Evolutionary conservation across 1,139 yeast species (phyloP).

Genomic region (Hyphopichia khmerensis): DNA sequence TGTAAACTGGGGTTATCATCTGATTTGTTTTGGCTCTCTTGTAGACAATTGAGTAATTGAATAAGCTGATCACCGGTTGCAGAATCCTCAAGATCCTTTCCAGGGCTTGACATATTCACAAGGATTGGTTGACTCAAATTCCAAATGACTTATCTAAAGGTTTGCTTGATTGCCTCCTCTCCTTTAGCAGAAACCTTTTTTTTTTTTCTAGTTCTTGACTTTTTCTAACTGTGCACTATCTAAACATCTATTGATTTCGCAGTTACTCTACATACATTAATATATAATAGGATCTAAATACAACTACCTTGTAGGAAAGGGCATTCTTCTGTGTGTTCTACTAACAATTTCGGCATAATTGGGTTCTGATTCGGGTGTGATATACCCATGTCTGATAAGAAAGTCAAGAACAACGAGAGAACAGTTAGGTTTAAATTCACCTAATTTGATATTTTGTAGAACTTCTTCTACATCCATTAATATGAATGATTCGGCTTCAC

Average conservation of each 20-base stretch:
- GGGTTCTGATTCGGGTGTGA: slow-evolving; percentile 62
- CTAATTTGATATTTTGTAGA: slow-evolving; percentile 39
- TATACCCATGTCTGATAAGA: slow-evolving; percentile 73
- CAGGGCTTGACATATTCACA: not conserved
- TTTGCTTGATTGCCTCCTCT: no score
- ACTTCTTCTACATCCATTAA: slow-evolving; percentile 64
- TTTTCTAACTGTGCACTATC: no score
- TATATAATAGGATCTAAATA: not conserved
- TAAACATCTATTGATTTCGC: no score
- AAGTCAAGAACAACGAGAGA: slow-evolving; percentile 80
- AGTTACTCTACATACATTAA: no score
- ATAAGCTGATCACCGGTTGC: not conserved
- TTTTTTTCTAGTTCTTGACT: no score
- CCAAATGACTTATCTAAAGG: no score
- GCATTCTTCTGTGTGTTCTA: slow-evolving; percentile 66
- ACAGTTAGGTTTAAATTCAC: slow-evolving; percentile 87
- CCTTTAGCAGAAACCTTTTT: no score
- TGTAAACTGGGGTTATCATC: not conserved
- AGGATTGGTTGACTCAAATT: no score
- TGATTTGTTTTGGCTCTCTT: not conserved
- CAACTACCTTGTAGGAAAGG: slow-evolving; percentile 54
- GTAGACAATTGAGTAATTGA: not conserved
- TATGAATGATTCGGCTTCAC: slow-evolving; percentile 76
- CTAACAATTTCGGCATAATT: slow-evolving; percentile 56
- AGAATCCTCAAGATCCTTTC: not conserved